Conservation (phyloP, 1,284 basidiomycete genomes). For the Apiotrichum sp. region DNA sequence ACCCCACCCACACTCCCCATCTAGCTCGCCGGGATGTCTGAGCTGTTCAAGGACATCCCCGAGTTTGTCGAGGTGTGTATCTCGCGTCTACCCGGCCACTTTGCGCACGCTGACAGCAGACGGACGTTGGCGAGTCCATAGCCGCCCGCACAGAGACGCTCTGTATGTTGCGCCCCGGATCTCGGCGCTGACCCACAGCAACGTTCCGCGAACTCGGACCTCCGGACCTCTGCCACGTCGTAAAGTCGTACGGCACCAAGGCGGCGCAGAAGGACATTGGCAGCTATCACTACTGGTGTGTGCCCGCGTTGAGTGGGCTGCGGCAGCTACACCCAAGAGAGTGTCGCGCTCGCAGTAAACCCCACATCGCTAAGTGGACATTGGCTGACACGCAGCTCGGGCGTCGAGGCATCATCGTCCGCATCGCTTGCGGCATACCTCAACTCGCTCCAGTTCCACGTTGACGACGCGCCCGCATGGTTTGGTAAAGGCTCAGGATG, state of each 20-base stretch:
- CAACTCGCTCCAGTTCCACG: slow-evolving; percentile 90
- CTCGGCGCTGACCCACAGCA: slow-evolving; percentile 50
- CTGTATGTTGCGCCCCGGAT: slow-evolving; percentile 54
- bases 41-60: slow-evolving; percentile 58
- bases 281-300: slow-evolving; percentile 74
- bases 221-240: slow-evolving; percentile 91
- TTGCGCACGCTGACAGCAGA: slow-evolving; percentile 51
- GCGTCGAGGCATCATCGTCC: slow-evolving; percentile 93
- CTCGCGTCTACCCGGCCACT: background rate
- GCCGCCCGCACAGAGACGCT: slow-evolving; percentile 86
- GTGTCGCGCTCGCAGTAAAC: too few relatives aligned
- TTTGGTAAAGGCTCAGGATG: slow-evolving; percentile 80
- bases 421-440: slow-evolving; percentile 96
- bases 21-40: slow-evolving; percentile 40
- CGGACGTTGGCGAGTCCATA: slow-evolving; percentile 83
- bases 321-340: too few relatives aligned
- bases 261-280: slow-evolving; percentile 81
- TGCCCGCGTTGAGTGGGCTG: background rate
- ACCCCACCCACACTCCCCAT: background rate
- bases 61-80: slow-evolving; percentile 61
- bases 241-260: slow-evolving; percentile 75
- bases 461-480: slow-evolving; percentile 89
- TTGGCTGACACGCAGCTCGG: slow-evolving; percentile 56
- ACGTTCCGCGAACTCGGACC: slow-evolving; percentile 95
- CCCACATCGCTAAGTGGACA: background rate